Evolutionary conservation across 768 basidiomycete genomes (phyloP), one percentile per base, ranked within the genome.

Genomic region (Podaxis sp.): DNA sequence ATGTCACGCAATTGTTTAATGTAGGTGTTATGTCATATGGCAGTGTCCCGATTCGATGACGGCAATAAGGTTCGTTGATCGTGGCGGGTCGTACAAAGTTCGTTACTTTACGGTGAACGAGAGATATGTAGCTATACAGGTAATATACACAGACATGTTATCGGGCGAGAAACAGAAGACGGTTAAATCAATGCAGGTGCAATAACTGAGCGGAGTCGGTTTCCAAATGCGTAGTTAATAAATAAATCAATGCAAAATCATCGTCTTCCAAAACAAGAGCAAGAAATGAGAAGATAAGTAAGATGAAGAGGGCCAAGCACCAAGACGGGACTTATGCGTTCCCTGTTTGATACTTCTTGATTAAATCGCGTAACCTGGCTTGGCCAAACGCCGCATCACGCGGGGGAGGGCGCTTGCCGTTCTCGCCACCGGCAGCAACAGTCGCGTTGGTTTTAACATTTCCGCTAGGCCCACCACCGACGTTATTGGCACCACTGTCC

Each of bases 261-360:
- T 46, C 3, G 43, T 46, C 43, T 19, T n/a, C 17, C 15, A 17
- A 46, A 46, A 46, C 43, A 33, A 33, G 9, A 8, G 8, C 43
- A 46, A 46, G 43, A 40, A 53, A 52, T 6, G 37, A 41, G 36
- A 33, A 33, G 29, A 1, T 33, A 29, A 33, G 29, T 33, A 33
- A 33, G 33, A 27, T 19, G n/a, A 46, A 19, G 43, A 46, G 9
- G 19, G n/a, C 43, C 19, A 19, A 9, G 43, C 15, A 8, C 54
- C 43, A 64, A 19, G 11, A 11, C 38, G 36, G 22, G 33, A 15
- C 53, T 58, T 66, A 72, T 41, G 65, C 66, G 29, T 69, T 64
- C 60, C 72, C 71, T 51, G 79, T 79, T 74, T 93, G 91, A 70
- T 92, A 93, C 68, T 91, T 89, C 82, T 86, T 88, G 71, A 93